These are phyloP conservation scores for Chloromonas sp. DNA, from an alignment of 163 green algal species.

Conservation along the genomic window DNA sequence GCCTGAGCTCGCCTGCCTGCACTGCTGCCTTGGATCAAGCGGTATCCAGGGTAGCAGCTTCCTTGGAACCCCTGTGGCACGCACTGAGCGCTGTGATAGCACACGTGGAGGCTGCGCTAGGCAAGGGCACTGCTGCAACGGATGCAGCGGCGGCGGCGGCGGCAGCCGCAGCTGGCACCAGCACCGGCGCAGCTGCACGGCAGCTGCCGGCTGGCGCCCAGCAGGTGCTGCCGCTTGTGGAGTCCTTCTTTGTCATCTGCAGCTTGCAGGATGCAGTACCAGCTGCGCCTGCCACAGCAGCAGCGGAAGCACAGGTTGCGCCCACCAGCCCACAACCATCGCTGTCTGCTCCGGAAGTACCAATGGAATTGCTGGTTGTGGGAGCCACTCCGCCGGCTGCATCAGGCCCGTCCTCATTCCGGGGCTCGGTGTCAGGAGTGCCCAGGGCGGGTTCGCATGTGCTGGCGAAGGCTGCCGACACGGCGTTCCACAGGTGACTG, in stretches of 20 bases:
- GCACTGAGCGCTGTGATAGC: constrained; percentile 44
- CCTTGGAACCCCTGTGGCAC: constrained; percentile 56
- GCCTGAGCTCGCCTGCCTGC: not conserved
- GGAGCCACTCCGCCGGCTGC: too few relatives aligned
- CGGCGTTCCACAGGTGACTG: too few relatives aligned
- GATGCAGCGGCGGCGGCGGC: constrained; percentile 5
- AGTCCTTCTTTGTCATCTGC: constrained; percentile 88
- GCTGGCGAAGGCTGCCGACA: too few relatives aligned
- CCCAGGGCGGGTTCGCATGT: too few relatives aligned
- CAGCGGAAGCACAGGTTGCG: not conserved
- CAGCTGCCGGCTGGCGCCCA: constrained; percentile 69
- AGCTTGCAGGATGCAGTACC: constrained; percentile 38
- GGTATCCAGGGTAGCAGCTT: constrained; percentile 6
- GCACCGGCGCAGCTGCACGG: constrained; percentile 23
- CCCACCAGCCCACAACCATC: not conserved
- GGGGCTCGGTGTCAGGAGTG: too few relatives aligned
- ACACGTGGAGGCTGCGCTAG: constrained; percentile 40
- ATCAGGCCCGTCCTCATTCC: too few relatives aligned
- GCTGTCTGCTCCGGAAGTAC: too few relatives aligned
- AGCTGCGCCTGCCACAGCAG: not conserved
- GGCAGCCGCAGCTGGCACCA: constrained; percentile 12
- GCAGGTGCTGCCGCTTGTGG: constrained; percentile 83
- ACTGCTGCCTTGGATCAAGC: not conserved
- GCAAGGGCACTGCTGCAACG: not conserved
- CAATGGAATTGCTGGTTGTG: too few relatives aligned